Conservation (phyloP, 108 stramenopile genomes). For the Mayamaea pseudoterrestris region DNA sequence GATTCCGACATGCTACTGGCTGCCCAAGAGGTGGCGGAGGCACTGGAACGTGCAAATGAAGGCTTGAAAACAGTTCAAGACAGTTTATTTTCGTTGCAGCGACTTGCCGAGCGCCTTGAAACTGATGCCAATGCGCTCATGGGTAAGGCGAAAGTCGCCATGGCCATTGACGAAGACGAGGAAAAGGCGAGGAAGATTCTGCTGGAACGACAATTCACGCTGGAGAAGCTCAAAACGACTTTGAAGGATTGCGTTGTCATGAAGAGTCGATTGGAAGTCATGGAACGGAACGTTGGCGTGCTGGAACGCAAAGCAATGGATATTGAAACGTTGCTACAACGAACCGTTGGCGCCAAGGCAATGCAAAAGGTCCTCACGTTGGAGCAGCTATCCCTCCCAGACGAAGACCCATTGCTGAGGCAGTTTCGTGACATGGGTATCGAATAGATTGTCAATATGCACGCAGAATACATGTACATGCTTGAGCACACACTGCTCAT, state of each 20-base stretch:
- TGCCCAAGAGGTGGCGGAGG: conserved; percentile 49
- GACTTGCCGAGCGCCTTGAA: conserved; percentile 44
- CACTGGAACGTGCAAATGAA: conserved; percentile 46
- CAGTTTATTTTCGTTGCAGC: conserved; percentile 55
- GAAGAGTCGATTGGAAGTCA: conserved; percentile 32
- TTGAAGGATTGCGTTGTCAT: conserved; percentile 49
- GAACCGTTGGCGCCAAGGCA: conserved; percentile 53
- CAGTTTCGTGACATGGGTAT: conserved; percentile 75
- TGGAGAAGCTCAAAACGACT: conserved; percentile 53
- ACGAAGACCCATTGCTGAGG: conserved; percentile 61
- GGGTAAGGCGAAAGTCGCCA: conserved; percentile 49
- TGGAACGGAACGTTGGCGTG: conserved; percentile 59
- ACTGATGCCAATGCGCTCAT: conserved; percentile 34
- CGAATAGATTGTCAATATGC: too few relatives aligned
- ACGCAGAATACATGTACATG: too few relatives aligned
- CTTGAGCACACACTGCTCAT: too few relatives aligned
- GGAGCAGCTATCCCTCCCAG: conserved; percentile 32
- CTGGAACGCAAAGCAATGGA: conserved; percentile 62
- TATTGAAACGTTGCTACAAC: conserved; percentile 48
- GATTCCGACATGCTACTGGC: conserved; percentile 65
- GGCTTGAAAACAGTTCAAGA: conserved; percentile 48
- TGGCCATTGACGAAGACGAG: conserved; percentile 32
- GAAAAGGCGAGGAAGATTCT: conserved; percentile 44
- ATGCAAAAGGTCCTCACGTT: conserved; percentile 5
- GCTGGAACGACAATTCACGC: conserved; percentile 35